Evolutionary conservation across 2,329 filamentous ascomycete genomes (phyloP).

Genomic region (Penicillium sp.): DNA sequence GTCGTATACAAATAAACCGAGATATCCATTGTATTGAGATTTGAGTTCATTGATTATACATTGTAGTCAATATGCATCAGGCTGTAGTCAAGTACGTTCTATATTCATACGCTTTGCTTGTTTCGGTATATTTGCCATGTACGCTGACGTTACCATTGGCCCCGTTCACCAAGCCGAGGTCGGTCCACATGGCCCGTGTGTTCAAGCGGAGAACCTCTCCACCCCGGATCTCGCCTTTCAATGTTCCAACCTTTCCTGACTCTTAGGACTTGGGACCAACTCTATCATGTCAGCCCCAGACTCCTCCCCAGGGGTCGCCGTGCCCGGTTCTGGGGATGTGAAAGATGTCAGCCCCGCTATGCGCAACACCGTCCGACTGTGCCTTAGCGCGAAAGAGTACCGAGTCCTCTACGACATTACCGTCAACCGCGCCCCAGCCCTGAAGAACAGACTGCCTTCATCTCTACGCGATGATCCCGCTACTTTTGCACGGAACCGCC

Average conservation of each 20-base stretch:
- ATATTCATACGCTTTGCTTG: too few species aligned
- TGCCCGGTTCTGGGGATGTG: constrained; percentile 3
- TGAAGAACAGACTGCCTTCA: constrained; percentile 55
- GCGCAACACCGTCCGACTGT: constrained; percentile 84
- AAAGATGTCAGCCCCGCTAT: constrained; percentile 65
- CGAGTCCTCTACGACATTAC: constrained; percentile 80
- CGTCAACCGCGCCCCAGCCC: constrained; percentile 66
- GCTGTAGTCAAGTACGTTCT: too few species aligned
- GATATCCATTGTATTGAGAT: constrained; percentile 4
- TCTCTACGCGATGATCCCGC: constrained; percentile 55
- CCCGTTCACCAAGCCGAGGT: background rate
- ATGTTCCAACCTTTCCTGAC: background rate
- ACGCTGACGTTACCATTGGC: background rate
- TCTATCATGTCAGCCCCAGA: constrained; percentile 27
- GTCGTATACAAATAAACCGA: constrained; percentile 5
- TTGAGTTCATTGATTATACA: background rate
- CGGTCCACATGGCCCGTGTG: background rate
- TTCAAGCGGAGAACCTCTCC: background rate
- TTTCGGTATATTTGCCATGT: background rate
- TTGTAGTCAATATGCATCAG: background rate
- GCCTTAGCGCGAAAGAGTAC: constrained; percentile 80
- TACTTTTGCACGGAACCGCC: constrained; percentile 58
- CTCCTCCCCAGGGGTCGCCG: constrained; percentile 7
- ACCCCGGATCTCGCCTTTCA: background rate
- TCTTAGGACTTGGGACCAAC: constrained; percentile 1